Conservation (phyloP, 129 eudicot genomes). For the Arctium minus region DNA sequence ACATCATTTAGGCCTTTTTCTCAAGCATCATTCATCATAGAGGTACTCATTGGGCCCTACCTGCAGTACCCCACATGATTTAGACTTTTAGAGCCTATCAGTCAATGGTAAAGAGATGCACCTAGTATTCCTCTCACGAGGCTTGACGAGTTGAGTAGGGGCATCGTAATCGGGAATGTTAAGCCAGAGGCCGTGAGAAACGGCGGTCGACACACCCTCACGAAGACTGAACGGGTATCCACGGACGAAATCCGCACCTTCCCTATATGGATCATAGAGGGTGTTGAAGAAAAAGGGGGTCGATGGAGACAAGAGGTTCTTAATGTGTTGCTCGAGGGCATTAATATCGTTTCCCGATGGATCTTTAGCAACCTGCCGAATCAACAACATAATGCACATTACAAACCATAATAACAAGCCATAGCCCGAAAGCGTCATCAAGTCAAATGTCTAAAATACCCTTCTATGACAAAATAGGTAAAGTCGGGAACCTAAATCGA, state of each 20-base stretch:
- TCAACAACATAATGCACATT: not conserved
- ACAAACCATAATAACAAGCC: not conserved
- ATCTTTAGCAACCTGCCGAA: conserved; percentile 57
- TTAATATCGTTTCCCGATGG: conserved; percentile 63
- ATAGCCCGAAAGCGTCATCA: not conserved
- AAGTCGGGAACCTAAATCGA: not conserved
- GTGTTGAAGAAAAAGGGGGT: conserved; percentile 71
- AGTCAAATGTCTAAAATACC: conserved; percentile 6
- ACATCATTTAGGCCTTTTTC: not conserved
- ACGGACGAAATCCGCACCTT: conserved; percentile 68
- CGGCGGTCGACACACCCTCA: conserved; percentile 59
- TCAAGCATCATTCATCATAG: too few relatives aligned
- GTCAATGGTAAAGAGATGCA: not conserved
- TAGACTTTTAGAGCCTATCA: not conserved
- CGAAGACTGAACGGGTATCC: conserved; percentile 70
- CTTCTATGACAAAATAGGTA: not conserved
- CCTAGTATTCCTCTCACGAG: conserved; percentile 51
- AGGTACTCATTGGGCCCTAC: not conserved
- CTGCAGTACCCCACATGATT: not conserved
- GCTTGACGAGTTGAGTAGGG: conserved; percentile 57
- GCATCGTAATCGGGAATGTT: conserved; percentile 58
- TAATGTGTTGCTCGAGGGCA: conserved; percentile 69
- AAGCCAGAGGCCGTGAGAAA: conserved; percentile 57
- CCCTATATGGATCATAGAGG: conserved; percentile 56
- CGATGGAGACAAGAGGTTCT: conserved; percentile 64